Conservation (phyloP, 352 stramenopile genomes). For the Halophytophthora batemanensis region DNA sequence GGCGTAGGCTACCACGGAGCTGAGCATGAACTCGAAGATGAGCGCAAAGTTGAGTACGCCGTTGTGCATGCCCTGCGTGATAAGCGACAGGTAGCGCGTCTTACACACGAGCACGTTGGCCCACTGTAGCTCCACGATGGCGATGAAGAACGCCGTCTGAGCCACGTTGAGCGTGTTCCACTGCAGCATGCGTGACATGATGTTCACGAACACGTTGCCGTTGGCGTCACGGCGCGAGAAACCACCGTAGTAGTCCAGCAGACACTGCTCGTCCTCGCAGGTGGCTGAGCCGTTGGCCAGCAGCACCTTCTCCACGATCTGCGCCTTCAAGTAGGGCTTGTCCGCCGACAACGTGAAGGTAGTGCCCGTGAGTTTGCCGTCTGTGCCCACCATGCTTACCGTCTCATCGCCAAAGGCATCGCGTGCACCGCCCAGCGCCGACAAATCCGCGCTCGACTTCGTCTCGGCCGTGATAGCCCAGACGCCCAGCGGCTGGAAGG, state of each 20-base stretch:
- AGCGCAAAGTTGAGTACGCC: slow-evolving; percentile 92
- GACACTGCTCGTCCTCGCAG: slow-evolving; percentile 38
- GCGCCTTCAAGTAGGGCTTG: slow-evolving; percentile 42
- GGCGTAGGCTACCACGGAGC: slow-evolving; percentile 79
- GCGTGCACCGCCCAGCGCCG: slow-evolving; percentile 30
- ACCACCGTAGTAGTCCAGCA: slow-evolving; percentile 57
- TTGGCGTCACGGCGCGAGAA: slow-evolving; percentile 32
- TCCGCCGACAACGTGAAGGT: slow-evolving; percentile 30
- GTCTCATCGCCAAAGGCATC: slow-evolving; percentile 32
- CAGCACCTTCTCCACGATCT: slow-evolving; percentile 51
- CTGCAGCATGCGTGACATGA: slow-evolving; percentile 87
- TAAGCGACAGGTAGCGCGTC: slow-evolving; percentile 89
- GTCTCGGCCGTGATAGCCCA: slow-evolving; percentile 61
- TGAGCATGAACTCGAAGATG: slow-evolving; percentile 91
- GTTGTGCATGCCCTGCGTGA: slow-evolving; percentile 91
- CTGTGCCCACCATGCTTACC: slow-evolving; percentile 39
- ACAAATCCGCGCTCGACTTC: slow-evolving; percentile 18
- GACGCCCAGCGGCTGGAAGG: slow-evolving; percentile 72
- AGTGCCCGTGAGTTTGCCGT: slow-evolving; percentile 24
- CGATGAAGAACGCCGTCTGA: slow-evolving; percentile 87
- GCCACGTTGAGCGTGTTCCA: slow-evolving; percentile 77
- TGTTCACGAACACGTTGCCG: slow-evolving; percentile 58
- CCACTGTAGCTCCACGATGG: slow-evolving; percentile 88
- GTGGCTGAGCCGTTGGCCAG: slow-evolving; percentile 21
- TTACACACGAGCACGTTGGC: slow-evolving; percentile 92